A percentile compares a stretch with the other conserved stretches of the same genome.
These are phyloP conservation scores for Moesziomyces parantarcticus DNA, from an alignment of 1,284 basidiomycete species.

Conservation along the genomic window DNA sequence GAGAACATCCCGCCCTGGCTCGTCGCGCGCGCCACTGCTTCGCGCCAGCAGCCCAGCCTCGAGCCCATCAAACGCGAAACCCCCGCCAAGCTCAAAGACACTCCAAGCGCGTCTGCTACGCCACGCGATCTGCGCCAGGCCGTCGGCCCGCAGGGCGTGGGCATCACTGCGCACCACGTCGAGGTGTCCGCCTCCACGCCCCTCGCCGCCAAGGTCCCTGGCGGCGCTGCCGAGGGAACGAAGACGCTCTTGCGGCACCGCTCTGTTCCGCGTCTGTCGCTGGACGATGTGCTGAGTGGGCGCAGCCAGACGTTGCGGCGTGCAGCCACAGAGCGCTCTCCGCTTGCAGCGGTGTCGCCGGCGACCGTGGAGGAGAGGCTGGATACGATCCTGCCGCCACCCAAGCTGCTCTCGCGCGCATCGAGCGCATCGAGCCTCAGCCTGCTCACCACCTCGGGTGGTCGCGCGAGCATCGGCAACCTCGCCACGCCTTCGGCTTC, in stretches of 20 bases:
- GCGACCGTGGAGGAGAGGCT: constrained; percentile 36
- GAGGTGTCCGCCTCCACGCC: constrained; percentile 5
- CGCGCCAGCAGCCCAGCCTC: constrained; percentile 13
- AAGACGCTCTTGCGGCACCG: constrained; percentile 30
- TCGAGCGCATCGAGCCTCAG: constrained; percentile 52
- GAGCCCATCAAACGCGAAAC: constrained; percentile 31
- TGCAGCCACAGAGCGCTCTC: constrained; percentile 27
- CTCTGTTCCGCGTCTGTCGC: constrained; percentile 36
- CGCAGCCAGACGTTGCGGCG: constrained; percentile 37
- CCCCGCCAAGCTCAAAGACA: constrained; percentile 5
- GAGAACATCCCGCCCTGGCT: constrained; percentile 53
- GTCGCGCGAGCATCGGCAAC: constrained; percentile 52
- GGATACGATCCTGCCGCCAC: constrained; percentile 46
- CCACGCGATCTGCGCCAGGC: constrained; percentile 28
- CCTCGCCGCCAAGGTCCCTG: background rate
- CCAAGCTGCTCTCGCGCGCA: constrained; percentile 40
- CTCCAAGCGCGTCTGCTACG: constrained; percentile 6
- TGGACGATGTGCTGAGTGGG: constrained; percentile 42
- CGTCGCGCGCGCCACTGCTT: constrained; percentile 1
- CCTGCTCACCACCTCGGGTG: constrained; percentile 49
- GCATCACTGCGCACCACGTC: constrained; percentile 23
- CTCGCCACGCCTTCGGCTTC: constrained; percentile 11
- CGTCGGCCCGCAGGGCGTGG: constrained; percentile 32
- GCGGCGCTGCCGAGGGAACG: too few relatives aligned
- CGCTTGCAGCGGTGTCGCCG: constrained; percentile 19